These are phyloP conservation scores for Yamadazyma sp. DNA, from an alignment of 805 yeast species.

Conservation along the genomic window DNA sequence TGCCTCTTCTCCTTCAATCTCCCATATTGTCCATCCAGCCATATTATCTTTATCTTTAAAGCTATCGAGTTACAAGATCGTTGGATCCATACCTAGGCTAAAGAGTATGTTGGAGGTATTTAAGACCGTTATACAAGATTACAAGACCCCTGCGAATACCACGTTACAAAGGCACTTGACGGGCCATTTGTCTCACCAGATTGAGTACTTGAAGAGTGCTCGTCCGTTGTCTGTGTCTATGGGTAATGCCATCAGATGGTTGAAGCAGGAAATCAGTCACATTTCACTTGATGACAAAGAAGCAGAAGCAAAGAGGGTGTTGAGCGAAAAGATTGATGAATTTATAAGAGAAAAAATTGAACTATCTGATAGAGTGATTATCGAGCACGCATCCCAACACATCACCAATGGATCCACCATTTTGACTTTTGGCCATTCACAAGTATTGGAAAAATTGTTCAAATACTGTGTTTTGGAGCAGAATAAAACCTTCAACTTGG, in stretches of 20 bases:
- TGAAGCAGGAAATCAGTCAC: constrained; percentile 87
- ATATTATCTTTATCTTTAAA: constrained; percentile 76
- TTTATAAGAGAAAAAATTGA: constrained; percentile 85
- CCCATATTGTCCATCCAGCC: constrained; percentile 82
- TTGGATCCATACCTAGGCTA: constrained; percentile 88
- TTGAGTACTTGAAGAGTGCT: constrained; percentile 86
- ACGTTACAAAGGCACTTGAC: constrained; percentile 87
- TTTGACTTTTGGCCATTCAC: constrained; percentile 85
- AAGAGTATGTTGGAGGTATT: constrained; percentile 82
- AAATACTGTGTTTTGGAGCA: constrained; percentile 61
- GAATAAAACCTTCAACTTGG: constrained; percentile 68
- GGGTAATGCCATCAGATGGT: constrained; percentile 98
- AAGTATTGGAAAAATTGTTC: constrained; percentile 75
- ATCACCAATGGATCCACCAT: constrained; percentile 76
- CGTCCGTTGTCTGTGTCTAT: constrained; percentile 89
- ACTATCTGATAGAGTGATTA: constrained; percentile 78
- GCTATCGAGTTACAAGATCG: constrained; percentile 78
- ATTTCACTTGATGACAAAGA: constrained; percentile 74
- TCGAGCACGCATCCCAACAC: constrained; percentile 74
- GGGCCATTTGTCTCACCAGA: constrained; percentile 84
- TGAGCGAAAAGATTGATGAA: constrained; percentile 69
- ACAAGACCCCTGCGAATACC: constrained; percentile 80
- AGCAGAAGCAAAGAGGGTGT: constrained; percentile 60
- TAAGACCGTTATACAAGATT: constrained; percentile 74
- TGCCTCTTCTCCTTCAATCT: constrained; percentile 54